phyloP scores from a whole-genome alignment of 2,329 filamentous ascomycete genomes.

The Diaporthe capsici region DNA sequence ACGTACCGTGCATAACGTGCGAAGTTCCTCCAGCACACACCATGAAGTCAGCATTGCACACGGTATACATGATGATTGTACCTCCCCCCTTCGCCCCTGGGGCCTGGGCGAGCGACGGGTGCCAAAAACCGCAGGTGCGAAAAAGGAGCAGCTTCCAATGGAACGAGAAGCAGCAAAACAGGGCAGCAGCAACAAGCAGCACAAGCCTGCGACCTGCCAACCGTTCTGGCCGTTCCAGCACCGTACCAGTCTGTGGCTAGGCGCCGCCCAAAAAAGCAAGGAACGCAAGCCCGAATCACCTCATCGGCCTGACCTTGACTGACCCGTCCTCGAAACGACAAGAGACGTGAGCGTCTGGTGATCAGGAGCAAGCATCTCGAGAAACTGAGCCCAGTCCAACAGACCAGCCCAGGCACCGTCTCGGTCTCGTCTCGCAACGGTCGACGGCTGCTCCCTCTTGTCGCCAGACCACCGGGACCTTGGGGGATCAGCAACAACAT shows the following conservation, averaged over 20 bases:
- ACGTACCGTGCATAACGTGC: neutral
- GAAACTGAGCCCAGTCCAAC: neutral
- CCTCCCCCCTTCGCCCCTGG: neutral
- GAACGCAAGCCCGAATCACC: slow-evolving; percentile 11
- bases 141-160: slow-evolving; percentile 27
- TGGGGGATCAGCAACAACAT: neutral
- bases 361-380: slow-evolving; percentile 13
- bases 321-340: slow-evolving; percentile 15
- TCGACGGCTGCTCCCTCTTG: slow-evolving; percentile 24
- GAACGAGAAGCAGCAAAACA: slow-evolving; percentile 11
- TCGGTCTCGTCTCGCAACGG: slow-evolving; percentile 24
- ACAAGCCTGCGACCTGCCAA: neutral
- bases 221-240: slow-evolving; percentile 15
- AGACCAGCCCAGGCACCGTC: slow-evolving; percentile 14
- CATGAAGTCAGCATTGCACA: neutral
- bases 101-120: neutral
- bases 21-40: neutral
- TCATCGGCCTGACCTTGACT: neutral
- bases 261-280: neutral
- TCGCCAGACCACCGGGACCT: slow-evolving; percentile 13
- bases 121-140: slow-evolving; percentile 10
- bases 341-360: slow-evolving; percentile 1
- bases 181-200: neutral
- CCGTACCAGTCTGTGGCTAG: slow-evolving; percentile 4
- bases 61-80: slow-evolving; percentile 10